These are phyloP conservation scores for Malania oleifera DNA, from an alignment of 164 flowering plant genomes.

Conservation along the genomic window DNA sequence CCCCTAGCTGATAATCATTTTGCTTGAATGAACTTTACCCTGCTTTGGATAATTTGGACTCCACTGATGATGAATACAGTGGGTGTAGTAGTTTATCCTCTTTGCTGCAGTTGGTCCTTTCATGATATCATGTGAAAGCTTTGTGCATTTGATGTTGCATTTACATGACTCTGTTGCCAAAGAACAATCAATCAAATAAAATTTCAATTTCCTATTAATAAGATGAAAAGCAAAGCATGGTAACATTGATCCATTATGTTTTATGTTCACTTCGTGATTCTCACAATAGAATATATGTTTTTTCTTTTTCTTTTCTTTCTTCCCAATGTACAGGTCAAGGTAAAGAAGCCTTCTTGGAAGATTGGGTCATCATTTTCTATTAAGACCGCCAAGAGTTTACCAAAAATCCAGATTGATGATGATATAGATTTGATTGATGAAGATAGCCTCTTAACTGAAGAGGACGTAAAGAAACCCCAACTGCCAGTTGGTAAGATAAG, in stretches of 20 bases:
- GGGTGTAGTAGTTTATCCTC: too few species aligned
- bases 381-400: slow-evolving; percentile 42
- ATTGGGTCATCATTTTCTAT: slow-evolving; percentile 86
- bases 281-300: neutral
- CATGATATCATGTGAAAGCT: too few species aligned
- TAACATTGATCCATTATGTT: too few species aligned
- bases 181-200: too few species aligned
- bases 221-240: too few species aligned
- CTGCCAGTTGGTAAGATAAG: slow-evolving; percentile 49
- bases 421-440: slow-evolving; percentile 92
- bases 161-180: too few species aligned
- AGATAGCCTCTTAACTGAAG: slow-evolving; percentile 86
- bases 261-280: neutral
- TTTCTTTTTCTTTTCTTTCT: neutral
- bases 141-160: too few species aligned
- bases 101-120: too few species aligned
- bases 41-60: neutral
- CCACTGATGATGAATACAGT: neutral
- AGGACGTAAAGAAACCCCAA: slow-evolving; percentile 86
- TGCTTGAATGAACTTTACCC: neutral
- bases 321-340: slow-evolving; percentile 41
- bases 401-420: slow-evolving; percentile 68
- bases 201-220: too few species aligned
- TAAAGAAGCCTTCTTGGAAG: slow-evolving; percentile 83
- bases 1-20: neutral